Evolutionary conservation across 2,329 filamentous ascomycete species (phyloP), one percentile per base, ranked within the genome.

Genomic region (Colletotrichum eremochloae): DNA sequence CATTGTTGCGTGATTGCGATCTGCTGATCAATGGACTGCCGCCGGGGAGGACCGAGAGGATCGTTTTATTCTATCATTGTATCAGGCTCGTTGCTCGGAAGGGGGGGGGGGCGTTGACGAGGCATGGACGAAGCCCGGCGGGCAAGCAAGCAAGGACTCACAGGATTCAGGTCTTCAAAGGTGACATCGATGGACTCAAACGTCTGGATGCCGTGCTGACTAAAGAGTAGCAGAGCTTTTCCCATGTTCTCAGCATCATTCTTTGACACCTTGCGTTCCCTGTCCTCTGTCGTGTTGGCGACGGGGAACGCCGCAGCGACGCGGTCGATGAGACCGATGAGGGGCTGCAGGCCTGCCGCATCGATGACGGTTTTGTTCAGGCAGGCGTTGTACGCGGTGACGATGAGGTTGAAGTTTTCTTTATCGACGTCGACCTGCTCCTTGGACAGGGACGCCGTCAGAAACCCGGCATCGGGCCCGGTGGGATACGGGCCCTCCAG

Each of bases 341-440:
- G 79, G 4, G 91, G 91, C 68, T 84, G 78, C 8, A 87, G 82
- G 6, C 91, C 91, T 14, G 84, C 78, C 50, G 86, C 80, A 73
- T 87, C 85, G 60, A 92, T 86, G 11, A 82, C 80, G 6, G 86
- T 83, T 76, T 90, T 87, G 76, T 94, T 85, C 80, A 92, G 86
- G 78, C 92, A 94, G 50, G 91, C 87, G 74, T 89, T 82, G 76
- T 93, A 94, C 0, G 86, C 88, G 63, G 85, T 81, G 77, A 91
- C 88, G 76, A 94, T 82, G 79, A 91, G 91, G 73, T 88, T 81
- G 77, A 93, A 93, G 77, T 92, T 94, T 33, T 87, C 80, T 75
- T 88, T 83, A 71, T 92, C 89, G 14, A 57, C 33, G 1, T 83
- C 81, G 4, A 83, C 84, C 46, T 84, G 82, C 12, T 82, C 77